These are phyloP conservation scores for Aspergillus pseudotamarii DNA, from an alignment of 2,329 filamentous ascomycete genomes.

Conservation along the genomic window DNA sequence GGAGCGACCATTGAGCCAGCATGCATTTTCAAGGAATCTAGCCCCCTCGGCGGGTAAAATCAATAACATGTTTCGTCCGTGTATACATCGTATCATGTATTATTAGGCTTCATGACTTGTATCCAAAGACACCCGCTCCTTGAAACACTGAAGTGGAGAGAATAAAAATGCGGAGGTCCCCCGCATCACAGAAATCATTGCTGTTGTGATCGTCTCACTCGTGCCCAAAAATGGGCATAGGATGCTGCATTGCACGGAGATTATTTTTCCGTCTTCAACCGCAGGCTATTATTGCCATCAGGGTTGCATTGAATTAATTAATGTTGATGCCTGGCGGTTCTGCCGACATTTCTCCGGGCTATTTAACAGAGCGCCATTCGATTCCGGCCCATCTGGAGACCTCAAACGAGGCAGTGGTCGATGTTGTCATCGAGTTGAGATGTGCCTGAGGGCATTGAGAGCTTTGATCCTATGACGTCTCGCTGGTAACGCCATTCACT, in stretches of 20 bases:
- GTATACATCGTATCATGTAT: background rate
- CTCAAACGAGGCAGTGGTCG: background rate
- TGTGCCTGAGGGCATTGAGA: background rate
- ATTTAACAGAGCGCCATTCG: background rate
- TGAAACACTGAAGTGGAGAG: background rate
- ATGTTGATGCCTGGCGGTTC: conserved; percentile 3
- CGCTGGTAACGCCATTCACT: no score
- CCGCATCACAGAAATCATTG: background rate
- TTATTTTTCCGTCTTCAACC: conserved; percentile 1
- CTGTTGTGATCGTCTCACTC: background rate
- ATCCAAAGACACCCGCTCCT: background rate
- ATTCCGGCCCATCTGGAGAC: background rate
- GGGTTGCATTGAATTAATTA: background rate
- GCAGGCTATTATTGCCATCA: background rate
- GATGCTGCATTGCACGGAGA: background rate
- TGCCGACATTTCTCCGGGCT: conserved; percentile 1
- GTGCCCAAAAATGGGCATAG: background rate
- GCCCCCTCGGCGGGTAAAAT: background rate
- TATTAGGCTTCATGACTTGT: background rate
- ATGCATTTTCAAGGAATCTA: background rate
- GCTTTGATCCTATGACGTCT: no score
- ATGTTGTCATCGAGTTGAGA: background rate
- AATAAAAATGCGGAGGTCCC: background rate
- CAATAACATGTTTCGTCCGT: background rate
- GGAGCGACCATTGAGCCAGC: background rate